Evolutionary conservation across 2,329 filamentous ascomycete species (phyloP).

Genomic region (Teratosphaeria nubilosa): DNA sequence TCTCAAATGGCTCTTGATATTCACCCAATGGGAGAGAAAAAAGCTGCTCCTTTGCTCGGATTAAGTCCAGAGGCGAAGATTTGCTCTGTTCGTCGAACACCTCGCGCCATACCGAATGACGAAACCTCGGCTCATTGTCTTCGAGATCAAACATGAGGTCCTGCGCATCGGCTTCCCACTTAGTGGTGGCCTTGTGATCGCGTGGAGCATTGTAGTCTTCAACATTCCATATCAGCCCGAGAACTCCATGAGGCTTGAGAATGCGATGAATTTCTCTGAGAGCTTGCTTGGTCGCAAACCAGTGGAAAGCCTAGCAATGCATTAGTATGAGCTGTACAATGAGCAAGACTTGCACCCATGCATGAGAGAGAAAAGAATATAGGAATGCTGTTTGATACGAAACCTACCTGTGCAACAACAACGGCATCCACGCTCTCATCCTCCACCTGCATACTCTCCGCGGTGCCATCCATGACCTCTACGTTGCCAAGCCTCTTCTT

Average conservation of each 20-base stretch:
- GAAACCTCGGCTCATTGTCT: slow-evolving; percentile 55
- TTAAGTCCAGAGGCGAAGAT: slow-evolving; percentile 37
- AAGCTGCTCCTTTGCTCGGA: slow-evolving; percentile 34
- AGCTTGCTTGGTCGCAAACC: slow-evolving; percentile 57
- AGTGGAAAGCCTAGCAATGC: slow-evolving; percentile 30
- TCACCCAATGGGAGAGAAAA: slow-evolving; percentile 56
- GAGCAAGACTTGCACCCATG: not conserved
- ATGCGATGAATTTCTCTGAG: slow-evolving; percentile 58
- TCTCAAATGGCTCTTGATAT: slow-evolving; percentile 46
- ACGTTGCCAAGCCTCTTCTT: slow-evolving; percentile 49
- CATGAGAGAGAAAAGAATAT: not conserved
- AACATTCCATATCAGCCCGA: slow-evolving; percentile 59
- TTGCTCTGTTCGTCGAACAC: slow-evolving; percentile 53
- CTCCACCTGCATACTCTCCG: slow-evolving; percentile 45
- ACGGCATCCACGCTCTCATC: slow-evolving; percentile 55
- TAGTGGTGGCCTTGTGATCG: slow-evolving; percentile 44
- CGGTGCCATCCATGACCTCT: slow-evolving; percentile 47
- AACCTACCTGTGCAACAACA: slow-evolving; percentile 55
- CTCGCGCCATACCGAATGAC: slow-evolving; percentile 53
- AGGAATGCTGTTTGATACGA: not conserved
- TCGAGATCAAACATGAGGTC: slow-evolving; percentile 46
- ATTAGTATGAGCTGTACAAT: not conserved
- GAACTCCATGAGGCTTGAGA: slow-evolving; percentile 47
- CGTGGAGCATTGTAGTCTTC: slow-evolving; percentile 49
- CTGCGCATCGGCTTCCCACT: slow-evolving; percentile 54